phyloP scores from a whole-genome alignment of 257 asterid species.

The Solanum sitiens region DNA sequence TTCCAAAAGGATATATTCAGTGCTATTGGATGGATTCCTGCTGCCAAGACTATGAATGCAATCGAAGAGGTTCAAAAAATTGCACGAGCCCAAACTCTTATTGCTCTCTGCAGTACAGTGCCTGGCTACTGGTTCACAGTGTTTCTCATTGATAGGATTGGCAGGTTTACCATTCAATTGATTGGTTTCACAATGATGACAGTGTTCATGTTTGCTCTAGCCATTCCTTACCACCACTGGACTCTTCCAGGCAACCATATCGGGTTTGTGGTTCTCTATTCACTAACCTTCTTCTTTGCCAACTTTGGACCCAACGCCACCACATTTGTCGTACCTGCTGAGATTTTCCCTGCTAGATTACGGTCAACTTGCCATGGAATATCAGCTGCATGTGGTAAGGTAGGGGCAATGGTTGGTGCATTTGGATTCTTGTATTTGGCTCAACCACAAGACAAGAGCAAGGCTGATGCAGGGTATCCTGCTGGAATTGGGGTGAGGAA shows the following conservation, averaged over 20 bases:
- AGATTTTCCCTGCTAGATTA: neutral
- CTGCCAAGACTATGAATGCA: slow-evolving; percentile 41
- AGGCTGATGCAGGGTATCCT: slow-evolving; percentile 51
- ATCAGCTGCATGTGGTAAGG: slow-evolving; percentile 56
- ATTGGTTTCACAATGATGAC: neutral
- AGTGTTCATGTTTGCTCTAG: neutral
- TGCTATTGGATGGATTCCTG: slow-evolving; percentile 59
- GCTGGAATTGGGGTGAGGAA: slow-evolving; percentile 54
- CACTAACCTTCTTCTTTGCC: neutral
- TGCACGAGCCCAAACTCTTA: slow-evolving; percentile 50
- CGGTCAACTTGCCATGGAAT: slow-evolving; percentile 29
- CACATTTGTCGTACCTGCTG: neutral
- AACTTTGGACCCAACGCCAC: slow-evolving; percentile 1
- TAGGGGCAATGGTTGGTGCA: slow-evolving; percentile 64
- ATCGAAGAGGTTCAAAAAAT: slow-evolving; percentile 33
- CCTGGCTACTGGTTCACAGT: slow-evolving; percentile 47
- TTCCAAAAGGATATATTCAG: slow-evolving; percentile 57
- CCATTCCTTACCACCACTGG: neutral
- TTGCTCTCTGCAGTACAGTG: slow-evolving; percentile 50
- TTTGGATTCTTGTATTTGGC: slow-evolving; percentile 58
- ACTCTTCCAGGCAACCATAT: neutral
- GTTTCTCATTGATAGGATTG: neutral
- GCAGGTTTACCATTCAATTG: neutral
- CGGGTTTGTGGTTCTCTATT: neutral
- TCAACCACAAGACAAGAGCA: slow-evolving; percentile 33